These are phyloP conservation scores for Rhododendron griersonianum DNA, from an alignment of 148 eudicot species.

Conservation along the genomic window DNA sequence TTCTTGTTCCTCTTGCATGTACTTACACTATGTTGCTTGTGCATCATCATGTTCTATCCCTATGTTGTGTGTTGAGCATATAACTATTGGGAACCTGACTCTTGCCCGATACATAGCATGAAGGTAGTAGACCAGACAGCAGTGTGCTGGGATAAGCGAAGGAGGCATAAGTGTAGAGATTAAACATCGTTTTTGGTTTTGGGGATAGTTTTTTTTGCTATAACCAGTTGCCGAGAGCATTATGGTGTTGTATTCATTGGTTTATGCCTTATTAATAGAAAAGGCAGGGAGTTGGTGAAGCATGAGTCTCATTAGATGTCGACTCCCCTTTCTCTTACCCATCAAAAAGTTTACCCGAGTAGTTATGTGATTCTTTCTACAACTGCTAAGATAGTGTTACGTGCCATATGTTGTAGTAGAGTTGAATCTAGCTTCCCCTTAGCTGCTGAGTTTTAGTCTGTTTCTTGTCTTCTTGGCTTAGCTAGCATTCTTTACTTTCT, in stretches of 20 bases:
- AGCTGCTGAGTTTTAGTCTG: background rate
- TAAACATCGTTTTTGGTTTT: background rate
- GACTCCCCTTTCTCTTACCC: background rate
- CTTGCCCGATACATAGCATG: background rate
- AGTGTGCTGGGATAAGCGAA: background rate
- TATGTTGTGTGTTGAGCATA: background rate
- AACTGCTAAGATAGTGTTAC: background rate
- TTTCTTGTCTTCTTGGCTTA: background rate
- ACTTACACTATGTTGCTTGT: background rate
- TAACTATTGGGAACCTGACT: background rate
- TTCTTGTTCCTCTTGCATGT: background rate
- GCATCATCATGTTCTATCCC: background rate
- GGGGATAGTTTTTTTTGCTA: background rate
- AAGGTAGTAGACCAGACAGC: background rate
- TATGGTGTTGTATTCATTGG: background rate
- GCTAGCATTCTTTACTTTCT: background rate
- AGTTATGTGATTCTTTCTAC: background rate
- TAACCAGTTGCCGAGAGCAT: background rate
- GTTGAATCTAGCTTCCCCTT: background rate
- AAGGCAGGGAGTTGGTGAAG: background rate
- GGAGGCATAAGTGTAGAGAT: too few species aligned
- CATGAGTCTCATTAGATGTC: background rate
- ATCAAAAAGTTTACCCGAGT: background rate
- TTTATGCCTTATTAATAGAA: background rate
- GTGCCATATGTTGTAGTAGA: background rate